Conservation (phyloP, 2,329 filamentous ascomycete species). For the Penicillium sclerotiorum region DNA sequence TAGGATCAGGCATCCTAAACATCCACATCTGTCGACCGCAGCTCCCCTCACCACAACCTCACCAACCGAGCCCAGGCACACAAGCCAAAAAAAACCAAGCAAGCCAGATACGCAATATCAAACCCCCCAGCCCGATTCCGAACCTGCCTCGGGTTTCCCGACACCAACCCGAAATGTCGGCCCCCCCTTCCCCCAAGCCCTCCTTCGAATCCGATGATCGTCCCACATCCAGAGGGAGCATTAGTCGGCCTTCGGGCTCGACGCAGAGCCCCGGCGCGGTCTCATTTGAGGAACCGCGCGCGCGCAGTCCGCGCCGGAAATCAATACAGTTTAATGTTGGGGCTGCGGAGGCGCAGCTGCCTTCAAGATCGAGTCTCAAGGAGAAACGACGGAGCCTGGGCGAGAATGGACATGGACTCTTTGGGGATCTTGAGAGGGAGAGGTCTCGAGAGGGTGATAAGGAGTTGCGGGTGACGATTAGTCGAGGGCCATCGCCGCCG, state of each 20-base stretch:
- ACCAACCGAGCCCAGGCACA: too few species aligned
- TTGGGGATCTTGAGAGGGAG: conserved; percentile 25
- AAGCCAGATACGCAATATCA: too few species aligned
- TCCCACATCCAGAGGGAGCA: conserved; percentile 14
- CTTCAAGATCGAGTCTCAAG: conserved; percentile 32
- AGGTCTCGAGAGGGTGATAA: conserved; percentile 8
- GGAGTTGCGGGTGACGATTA: conserved; percentile 22
- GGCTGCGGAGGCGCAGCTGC: conserved; percentile 30
- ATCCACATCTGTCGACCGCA: too few species aligned
- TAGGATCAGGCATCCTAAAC: too few species aligned
- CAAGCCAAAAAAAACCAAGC: too few species aligned
- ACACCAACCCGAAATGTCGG: conserved; percentile 21
- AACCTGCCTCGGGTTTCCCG: background rate
- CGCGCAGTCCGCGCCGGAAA: conserved; percentile 33
- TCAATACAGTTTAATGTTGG: conserved; percentile 45
- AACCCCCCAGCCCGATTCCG: background rate
- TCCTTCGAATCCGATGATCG: conserved; percentile 24
- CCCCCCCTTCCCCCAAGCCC: conserved; percentile 18
- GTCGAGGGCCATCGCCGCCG: conserved; percentile 41
- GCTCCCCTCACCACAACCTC: too few species aligned
- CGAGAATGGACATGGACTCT: too few species aligned
- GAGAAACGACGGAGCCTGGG: too few species aligned
- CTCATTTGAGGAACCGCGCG: conserved; percentile 22
- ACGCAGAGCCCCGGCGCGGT: conserved; percentile 25
- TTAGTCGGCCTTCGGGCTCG: conserved; percentile 13